Base-by-base conservation (phyloP, 2,329 filamentous ascomycete genomes). In the Tolypocladium pustulatum region DNA sequence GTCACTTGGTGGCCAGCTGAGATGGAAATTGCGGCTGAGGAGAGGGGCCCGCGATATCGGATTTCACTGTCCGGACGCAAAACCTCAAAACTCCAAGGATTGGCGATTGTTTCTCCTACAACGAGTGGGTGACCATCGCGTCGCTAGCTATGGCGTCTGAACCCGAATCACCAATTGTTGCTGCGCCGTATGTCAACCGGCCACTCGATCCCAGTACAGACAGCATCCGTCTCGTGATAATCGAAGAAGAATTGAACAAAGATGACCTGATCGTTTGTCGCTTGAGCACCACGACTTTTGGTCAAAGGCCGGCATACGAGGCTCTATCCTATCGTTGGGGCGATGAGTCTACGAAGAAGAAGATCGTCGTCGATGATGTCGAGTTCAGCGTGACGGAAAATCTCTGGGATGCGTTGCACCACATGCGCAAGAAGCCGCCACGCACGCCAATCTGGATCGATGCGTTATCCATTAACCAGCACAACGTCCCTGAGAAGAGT, bases 251-350 rank as follows among this genome's bases (percentile, higher is more conserved):
- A 15, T 22, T 58, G 22, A 53, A 41, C 58, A 6, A 12, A 3
- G 55, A 58, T 32, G 60, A 58, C 32, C 55, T 55, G 37, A 27
- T 61, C 22, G 30, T 38, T 6, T 61, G 60, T 32, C 55, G 54
- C 22, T 30, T 61, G 25, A 55, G 51, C 5, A 57, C 43, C n/a
- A 56, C 52, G 7, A 61, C 60, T 2, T 62, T 62, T 36, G 59
- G 55, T 2, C 43, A 53, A 40, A 59, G 54, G 8, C 61, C 61
- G 17, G 54, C 17, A 22, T 65, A 61, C 52, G 64, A 64, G 34
- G 62, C 62, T 4, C 57, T 65, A 1, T 64, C 62, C 3, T 65
- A 65, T 57, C 58, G 59, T 13, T 65, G 64, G 64, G 62, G 63
- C 22, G 61, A 64, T 38, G 57, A 60, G 17, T 32, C 56, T 3